phyloP scores from a whole-genome alignment of 169 alveolate species.

The Plasmodium yoelii region DNA sequence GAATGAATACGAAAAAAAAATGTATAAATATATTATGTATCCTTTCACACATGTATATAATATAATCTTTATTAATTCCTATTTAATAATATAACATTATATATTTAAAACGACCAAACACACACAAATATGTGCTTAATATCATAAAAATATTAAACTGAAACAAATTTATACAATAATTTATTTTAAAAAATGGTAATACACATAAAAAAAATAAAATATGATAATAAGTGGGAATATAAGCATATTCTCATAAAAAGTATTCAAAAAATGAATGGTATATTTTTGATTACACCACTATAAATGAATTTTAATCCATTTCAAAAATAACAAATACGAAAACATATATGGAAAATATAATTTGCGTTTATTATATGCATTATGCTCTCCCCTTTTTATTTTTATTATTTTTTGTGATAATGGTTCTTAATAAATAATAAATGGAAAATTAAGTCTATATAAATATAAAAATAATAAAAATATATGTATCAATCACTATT shows the following conservation, averaged over 20 bases:
- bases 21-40: not conserved
- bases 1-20: not conserved
- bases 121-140: too few relatives aligned
- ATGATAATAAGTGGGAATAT: not conserved
- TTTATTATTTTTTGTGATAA: not conserved
- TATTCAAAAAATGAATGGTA: slow-evolving; percentile 28
- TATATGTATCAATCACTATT: not conserved
- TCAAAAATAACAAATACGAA: slow-evolving; percentile 38
- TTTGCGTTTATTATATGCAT: slow-evolving; percentile 17
- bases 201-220: slow-evolving; percentile 4
- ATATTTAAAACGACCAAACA: not conserved
- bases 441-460: slow-evolving; percentile 22
- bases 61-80: not conserved
- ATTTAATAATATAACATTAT: not conserved
- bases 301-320: slow-evolving; percentile 32
- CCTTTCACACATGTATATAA: too few relatives aligned
- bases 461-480: slow-evolving; percentile 1
- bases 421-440: slow-evolving; percentile 10
- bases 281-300: not conserved
- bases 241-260: slow-evolving; percentile 11
- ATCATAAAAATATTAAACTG: not conserved
- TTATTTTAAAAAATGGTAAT: slow-evolving; percentile 24
- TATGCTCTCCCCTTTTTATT: not conserved
- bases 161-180: slow-evolving; percentile 40
- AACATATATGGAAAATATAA: slow-evolving; percentile 20